These are phyloP conservation scores for Penicillium bovifimosum DNA, from an alignment of 495 filamentous ascomycete species.

Conservation along the genomic window DNA sequence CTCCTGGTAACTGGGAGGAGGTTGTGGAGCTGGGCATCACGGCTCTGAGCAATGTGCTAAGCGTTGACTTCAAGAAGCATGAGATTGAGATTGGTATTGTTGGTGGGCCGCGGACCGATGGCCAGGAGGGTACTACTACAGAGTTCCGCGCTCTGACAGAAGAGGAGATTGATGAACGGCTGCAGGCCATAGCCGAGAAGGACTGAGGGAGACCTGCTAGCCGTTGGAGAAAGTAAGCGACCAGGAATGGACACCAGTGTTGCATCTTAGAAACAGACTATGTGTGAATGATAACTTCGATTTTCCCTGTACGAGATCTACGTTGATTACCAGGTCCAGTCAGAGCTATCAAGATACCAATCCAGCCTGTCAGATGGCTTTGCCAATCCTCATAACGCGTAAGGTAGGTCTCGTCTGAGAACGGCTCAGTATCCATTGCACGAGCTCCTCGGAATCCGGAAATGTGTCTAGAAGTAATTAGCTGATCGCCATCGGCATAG, in stretches of 20 bases:
- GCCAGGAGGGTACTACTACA: constrained; percentile 69
- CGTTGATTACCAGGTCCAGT: background rate
- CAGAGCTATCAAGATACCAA: background rate
- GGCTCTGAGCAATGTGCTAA: constrained; percentile 88
- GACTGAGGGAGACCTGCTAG: constrained; percentile 53
- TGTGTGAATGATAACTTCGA: constrained; percentile 17
- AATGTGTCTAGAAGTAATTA: background rate
- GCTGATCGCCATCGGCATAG: background rate
- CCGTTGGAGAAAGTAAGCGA: constrained; percentile 1
- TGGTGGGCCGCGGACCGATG: constrained; percentile 72
- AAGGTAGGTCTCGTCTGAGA: background rate
- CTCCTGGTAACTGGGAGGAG: constrained; percentile 91
- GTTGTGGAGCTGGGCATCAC: constrained; percentile 95
- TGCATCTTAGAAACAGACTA: constrained; percentile 17
- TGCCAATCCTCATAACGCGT: background rate
- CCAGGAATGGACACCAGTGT: constrained; percentile 8
- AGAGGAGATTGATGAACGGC: constrained; percentile 95
- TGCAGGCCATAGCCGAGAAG: constrained; percentile 97
- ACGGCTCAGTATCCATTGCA: background rate
- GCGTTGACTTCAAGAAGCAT: constrained; percentile 98
- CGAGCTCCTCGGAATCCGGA: background rate
- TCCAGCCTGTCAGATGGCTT: constrained; percentile 2
- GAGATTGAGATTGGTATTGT: constrained; percentile 98
- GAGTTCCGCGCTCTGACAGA: constrained; percentile 86
- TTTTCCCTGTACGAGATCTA: constrained; percentile 12